These are phyloP conservation scores for Pestalotiopsis fici DNA, from an alignment of 2,329 filamentous ascomycete genomes.

Conservation along the genomic window DNA sequence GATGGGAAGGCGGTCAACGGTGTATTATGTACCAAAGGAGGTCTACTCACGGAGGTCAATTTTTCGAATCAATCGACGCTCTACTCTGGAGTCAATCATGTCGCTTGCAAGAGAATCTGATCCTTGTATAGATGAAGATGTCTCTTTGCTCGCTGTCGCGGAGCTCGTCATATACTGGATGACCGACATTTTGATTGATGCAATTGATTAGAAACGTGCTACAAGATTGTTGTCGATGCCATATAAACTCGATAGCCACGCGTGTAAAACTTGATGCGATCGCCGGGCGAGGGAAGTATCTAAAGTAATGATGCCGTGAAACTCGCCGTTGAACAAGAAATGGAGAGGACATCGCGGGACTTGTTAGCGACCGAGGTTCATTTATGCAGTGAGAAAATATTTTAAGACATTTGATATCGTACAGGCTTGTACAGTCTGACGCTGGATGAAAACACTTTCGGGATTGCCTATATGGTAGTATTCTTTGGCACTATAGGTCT, in stretches of 20 bases:
- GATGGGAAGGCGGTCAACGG: background rate
- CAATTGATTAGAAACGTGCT: background rate
- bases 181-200: background rate
- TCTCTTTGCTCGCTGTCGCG: background rate
- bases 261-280: background rate
- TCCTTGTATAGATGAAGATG: background rate
- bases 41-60: conserved; percentile 32
- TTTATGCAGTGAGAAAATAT: background rate
- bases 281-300: background rate
- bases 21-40: background rate
- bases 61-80: conserved; percentile 38
- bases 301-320: background rate
- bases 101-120: background rate
- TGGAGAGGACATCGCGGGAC: background rate
- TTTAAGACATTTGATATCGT: background rate
- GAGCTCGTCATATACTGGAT: background rate
- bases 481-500: background rate
- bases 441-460: background rate
- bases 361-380: background rate
- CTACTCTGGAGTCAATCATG: conserved; percentile 31
- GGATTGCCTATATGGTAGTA: background rate
- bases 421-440: background rate
- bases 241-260: background rate
- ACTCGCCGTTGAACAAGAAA: background rate
- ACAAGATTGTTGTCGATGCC: background rate